A percentile compares a stretch with the other conserved stretches of the same genome.
Conservation (phyloP, 2,329 filamentous ascomycete species). For the Cercospora sesami region DNA sequence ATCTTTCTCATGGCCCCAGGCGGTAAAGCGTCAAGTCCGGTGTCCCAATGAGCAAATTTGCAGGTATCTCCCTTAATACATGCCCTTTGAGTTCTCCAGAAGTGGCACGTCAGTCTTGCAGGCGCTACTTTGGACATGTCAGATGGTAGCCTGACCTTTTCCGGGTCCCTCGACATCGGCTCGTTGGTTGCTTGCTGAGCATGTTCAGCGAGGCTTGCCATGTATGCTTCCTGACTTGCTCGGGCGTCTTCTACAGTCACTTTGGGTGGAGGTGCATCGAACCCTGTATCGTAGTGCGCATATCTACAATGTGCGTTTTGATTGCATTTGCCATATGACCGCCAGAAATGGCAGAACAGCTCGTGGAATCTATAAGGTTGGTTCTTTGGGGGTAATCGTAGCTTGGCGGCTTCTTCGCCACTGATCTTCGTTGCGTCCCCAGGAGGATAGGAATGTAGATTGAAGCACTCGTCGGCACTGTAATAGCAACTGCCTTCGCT, state of each 20-base stretch:
- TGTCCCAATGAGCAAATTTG: constrained; percentile 27
- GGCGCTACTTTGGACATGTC: neutral
- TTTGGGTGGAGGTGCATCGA: constrained; percentile 15
- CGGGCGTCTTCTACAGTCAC: constrained; percentile 5
- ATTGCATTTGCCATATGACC: neutral
- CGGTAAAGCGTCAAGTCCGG: constrained; percentile 20
- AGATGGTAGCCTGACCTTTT: neutral
- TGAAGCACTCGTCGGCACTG: constrained; percentile 12
- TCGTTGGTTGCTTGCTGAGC: neutral
- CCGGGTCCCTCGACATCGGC: constrained; percentile 10
- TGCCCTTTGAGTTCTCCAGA: constrained; percentile 18
- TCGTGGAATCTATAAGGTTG: neutral
- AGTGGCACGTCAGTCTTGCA: constrained; percentile 24
- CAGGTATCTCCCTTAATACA: constrained; percentile 24
- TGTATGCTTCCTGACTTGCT: constrained; percentile 3
- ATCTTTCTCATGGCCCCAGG: constrained; percentile 17
- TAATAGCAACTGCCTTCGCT: constrained; percentile 11
- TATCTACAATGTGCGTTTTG: constrained; percentile 26
- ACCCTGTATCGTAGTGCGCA: constrained; percentile 28
- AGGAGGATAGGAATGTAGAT: constrained; percentile 6
- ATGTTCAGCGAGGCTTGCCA: neutral
- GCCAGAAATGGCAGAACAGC: constrained; percentile 1
- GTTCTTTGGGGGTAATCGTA: neutral
- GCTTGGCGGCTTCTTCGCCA: neutral
- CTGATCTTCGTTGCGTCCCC: constrained; percentile 5